Evolutionary conservation across 768 basidiomycete genomes (phyloP).

Genomic region (Chalciporus chontae): DNA sequence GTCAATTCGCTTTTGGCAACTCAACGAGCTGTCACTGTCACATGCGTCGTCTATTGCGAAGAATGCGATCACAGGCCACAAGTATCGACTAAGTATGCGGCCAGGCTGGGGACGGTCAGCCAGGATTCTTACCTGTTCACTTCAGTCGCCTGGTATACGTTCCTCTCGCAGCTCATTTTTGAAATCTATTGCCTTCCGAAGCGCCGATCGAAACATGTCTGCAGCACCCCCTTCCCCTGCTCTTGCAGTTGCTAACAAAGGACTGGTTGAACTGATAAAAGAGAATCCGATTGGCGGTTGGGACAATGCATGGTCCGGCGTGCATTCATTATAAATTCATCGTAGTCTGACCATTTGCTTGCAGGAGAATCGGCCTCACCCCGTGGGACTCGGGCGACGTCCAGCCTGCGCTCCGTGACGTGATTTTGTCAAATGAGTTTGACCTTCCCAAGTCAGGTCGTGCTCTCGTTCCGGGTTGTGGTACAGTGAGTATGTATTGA

Average conservation of each 20-base stretch:
- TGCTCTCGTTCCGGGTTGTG: conserved; percentile 59
- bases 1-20: background rate
- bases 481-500: conserved; percentile 30
- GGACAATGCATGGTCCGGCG: conserved; percentile 19
- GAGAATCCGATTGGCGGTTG: conserved; percentile 13
- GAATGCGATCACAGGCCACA: too few species aligned
- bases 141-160: background rate
- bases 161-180: background rate
- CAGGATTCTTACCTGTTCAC: background rate
- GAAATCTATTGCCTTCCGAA: too few species aligned
- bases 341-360: background rate
- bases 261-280: conserved; percentile 10
- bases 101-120: background rate
- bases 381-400: conserved; percentile 61
- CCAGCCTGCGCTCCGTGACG: conserved; percentile 54
- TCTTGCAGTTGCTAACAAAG: background rate
- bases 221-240: background rate
- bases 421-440: conserved; percentile 44
- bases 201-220: background rate
- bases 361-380: conserved; percentile 46
- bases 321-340: background rate
- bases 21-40: too few species aligned
- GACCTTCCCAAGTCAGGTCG: conserved; percentile 41
- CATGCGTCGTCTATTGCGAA: too few species aligned
- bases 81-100: background rate